Evolutionary conservation across 108 stramenopile genomes (phyloP).

Genomic region (Seminavis robusta): DNA sequence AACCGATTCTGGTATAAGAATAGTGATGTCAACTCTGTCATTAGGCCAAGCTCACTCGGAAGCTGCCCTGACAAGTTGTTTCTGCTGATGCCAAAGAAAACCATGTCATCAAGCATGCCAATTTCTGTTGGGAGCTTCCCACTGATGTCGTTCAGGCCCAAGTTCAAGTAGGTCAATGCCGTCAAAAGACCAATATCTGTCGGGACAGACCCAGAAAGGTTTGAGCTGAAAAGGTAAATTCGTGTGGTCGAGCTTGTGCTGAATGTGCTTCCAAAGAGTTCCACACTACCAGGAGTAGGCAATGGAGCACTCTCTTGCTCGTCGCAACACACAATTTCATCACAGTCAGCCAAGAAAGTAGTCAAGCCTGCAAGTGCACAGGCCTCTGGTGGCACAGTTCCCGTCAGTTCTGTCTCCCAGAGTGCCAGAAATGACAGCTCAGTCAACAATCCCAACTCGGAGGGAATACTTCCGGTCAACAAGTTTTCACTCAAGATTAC

Average conservation of each 20-base stretch:
- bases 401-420: conserved; percentile 31
- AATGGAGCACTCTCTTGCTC: no score
- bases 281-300: no score
- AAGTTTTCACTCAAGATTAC: conserved; percentile 31
- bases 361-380: conserved; percentile 43
- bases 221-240: conserved; percentile 12
- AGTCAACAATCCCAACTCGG: conserved; percentile 32
- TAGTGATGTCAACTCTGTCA: neutral
- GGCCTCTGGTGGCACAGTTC: conserved; percentile 32
- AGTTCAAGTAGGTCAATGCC: conserved; percentile 32
- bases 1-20: neutral
- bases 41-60: neutral
- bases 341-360: no score
- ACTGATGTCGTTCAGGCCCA: conserved; percentile 40
- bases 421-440: conserved; percentile 21
- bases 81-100: neutral
- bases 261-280: no score
- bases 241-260: no score
- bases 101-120: conserved; percentile 27
- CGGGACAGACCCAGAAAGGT: conserved; percentile 47
- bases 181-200: conserved; percentile 47
- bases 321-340: no score
- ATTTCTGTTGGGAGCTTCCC: conserved; percentile 71
- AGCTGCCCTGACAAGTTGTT: neutral
- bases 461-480: conserved; percentile 34